phyloP scores from a whole-genome alignment of 2,329 filamentous ascomycete genomes.

The Fusarium armeniacum region DNA sequence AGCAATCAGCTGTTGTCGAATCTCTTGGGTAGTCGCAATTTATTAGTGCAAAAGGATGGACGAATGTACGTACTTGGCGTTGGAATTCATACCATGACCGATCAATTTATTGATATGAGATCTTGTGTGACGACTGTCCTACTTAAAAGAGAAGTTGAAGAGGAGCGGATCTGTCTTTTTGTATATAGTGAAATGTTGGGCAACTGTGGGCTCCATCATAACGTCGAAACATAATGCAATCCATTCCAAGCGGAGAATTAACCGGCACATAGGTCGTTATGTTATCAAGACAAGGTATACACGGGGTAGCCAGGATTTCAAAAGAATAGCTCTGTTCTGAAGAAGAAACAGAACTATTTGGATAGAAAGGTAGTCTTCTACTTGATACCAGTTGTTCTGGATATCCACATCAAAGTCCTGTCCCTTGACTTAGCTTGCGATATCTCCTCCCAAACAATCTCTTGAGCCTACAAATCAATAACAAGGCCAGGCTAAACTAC shows the following conservation, averaged over 20 bases:
- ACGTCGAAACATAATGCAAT: conserved; percentile 46
- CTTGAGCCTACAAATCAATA: not conserved
- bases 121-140: not conserved
- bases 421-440: not conserved
- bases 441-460: not conserved
- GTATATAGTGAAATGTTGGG: conserved; percentile 16
- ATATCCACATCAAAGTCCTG: not conserved
- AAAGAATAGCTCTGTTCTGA: not conserved
- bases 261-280: not conserved
- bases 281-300: not conserved
- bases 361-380: not conserved
- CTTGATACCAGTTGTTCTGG: not conserved
- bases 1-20: not conserved
- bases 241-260: not conserved
- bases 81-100: not conserved
- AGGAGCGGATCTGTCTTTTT: conserved; percentile 12
- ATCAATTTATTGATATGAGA: not conserved
- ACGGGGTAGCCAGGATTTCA: not conserved
- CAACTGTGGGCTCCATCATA: conserved; percentile 27
- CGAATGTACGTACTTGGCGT: not conserved
- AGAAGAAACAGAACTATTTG: not conserved
- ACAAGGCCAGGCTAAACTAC: not conserved
- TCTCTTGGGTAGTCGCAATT: not conserved
- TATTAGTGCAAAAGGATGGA: not conserved
- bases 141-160: not conserved